Conservation (phyloP, 495 filamentous ascomycete species). For the Bacidia gigantensis region DNA sequence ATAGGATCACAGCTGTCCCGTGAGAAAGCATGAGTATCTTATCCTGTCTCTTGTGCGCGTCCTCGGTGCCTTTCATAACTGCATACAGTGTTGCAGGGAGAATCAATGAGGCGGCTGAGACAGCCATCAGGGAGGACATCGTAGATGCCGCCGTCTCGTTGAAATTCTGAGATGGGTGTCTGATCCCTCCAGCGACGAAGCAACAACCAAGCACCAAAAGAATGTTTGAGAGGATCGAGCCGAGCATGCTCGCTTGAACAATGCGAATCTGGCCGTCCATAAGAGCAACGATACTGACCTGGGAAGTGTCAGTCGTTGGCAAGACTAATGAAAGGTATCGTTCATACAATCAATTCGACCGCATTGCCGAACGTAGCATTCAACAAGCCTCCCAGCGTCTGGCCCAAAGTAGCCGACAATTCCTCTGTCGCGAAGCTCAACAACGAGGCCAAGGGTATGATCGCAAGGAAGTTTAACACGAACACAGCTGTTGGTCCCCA, state of each 20-base stretch:
- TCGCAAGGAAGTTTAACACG: conserved; percentile 85
- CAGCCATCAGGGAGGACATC: conserved; percentile 90
- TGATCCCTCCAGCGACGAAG: conserved; percentile 77
- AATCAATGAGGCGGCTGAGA: conserved; percentile 81
- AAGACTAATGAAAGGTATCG: neutral
- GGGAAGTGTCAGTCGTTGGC: conserved; percentile 9
- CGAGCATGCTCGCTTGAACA: conserved; percentile 95
- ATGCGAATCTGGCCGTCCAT: conserved; percentile 78
- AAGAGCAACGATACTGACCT: conserved; percentile 92
- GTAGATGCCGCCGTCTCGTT: conserved; percentile 82
- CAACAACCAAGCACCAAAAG: conserved; percentile 93
- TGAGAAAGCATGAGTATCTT: conserved; percentile 78
- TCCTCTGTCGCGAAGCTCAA: conserved; percentile 95
- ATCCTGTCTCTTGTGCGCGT: conserved; percentile 30
- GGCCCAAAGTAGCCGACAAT: conserved; percentile 66
- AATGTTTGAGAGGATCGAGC: conserved; percentile 91
- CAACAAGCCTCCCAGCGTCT: conserved; percentile 81
- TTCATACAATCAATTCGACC: conserved; percentile 85
- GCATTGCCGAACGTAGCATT: conserved; percentile 98
- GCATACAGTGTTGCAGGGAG: conserved; percentile 76
- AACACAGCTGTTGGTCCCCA: conserved; percentile 73
- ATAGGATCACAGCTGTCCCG: conserved; percentile 78
- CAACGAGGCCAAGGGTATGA: conserved; percentile 82
- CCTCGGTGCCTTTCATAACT: conserved; percentile 27
- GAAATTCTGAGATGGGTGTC: conserved; percentile 56